Conservation (phyloP, 2,329 filamentous ascomycete species). For the Magnaporthales sp. region DNA sequence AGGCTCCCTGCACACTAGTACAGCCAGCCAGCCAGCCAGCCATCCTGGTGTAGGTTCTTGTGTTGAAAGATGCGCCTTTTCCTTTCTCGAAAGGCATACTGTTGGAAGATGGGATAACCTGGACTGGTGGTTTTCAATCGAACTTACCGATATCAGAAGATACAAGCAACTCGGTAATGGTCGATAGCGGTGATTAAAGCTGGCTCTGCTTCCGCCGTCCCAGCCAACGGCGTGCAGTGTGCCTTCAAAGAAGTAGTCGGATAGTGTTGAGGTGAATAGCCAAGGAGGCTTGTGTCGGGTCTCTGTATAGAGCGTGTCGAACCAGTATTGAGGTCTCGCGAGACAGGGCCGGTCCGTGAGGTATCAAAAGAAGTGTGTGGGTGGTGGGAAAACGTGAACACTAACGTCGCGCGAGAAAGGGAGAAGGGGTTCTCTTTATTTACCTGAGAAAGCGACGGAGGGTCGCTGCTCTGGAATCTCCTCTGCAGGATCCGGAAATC, state of each 20-base stretch:
- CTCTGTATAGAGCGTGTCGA: not conserved
- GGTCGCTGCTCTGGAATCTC: not conserved
- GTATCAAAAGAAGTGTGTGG: not conserved
- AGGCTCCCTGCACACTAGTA: conserved; percentile 1
- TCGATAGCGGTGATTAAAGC: not conserved
- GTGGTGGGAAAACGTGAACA: not conserved
- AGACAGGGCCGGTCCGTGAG: not conserved
- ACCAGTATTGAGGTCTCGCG: not conserved
- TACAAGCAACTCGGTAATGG: not conserved
- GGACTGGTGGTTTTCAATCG: not conserved
- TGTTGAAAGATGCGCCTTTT: not conserved
- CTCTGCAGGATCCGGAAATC: not conserved
- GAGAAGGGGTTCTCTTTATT: not conserved
- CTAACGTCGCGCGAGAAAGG: not conserved
- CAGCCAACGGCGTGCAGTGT: conserved; percentile 1
- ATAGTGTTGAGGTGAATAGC: not conserved
- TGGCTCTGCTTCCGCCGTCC: conserved; percentile 1
- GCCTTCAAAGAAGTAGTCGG: not conserved
- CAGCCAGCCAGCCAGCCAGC: not conserved
- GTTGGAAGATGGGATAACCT: not conserved
- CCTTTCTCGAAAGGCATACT: not conserved
- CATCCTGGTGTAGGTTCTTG: not conserved
- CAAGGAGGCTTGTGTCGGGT: not conserved
- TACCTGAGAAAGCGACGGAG: not conserved
- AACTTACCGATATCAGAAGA: not conserved